Base-by-base conservation (phyloP, 2,329 filamentous ascomycete species). In the Apiospora hydei region DNA sequence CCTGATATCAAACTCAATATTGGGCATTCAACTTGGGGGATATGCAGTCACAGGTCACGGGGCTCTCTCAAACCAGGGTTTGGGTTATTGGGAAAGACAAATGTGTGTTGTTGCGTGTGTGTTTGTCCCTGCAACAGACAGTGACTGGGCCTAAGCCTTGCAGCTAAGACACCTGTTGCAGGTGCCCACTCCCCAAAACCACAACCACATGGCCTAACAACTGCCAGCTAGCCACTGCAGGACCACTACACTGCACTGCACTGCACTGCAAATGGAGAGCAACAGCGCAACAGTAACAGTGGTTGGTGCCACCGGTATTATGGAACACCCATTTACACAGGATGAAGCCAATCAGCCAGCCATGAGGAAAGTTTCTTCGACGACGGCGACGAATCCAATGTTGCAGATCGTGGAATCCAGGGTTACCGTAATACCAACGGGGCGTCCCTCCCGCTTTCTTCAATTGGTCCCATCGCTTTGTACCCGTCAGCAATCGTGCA, bases 41-140 rank as follows among this genome's bases (percentile, higher is more conserved):
- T 61, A 61, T 61, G 53, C 53, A 38, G 46, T n/a, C 53, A 7
- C 51, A 21, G 26, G 53, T 61, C 53, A 61, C 53, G 53, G 21
- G 53, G 30, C 53, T 21, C 53, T 34, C 10, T 16, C 26, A 21
- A 34, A 61, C 30, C 53, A 61, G 4, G 30, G 16, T 21, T 61
- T 38, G 38, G 53, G 53, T 61, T 16, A 18, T 34, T 18, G 53
- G 53, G 4, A 61, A 61, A 8, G 46, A 49, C 21, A 34, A 14
- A 34, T 6, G n/a, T 57, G 24, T 5, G 14, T 7, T 30, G 26
- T 34, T 57, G 51, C 34, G 41, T 43, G 8, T 43, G 8, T 34
- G 3, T 8, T 26, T 34, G 26, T 34, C 26, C 30, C 24, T 53
- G 51, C 18, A 5, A n/a, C 46, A 21, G 10, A 30, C 11, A n/a